Evolutionary conservation across 345 rosid genomes (phyloP), one percentile per base, ranked within the genome.

Genomic region (Eucalyptus lansdowneana): DNA sequence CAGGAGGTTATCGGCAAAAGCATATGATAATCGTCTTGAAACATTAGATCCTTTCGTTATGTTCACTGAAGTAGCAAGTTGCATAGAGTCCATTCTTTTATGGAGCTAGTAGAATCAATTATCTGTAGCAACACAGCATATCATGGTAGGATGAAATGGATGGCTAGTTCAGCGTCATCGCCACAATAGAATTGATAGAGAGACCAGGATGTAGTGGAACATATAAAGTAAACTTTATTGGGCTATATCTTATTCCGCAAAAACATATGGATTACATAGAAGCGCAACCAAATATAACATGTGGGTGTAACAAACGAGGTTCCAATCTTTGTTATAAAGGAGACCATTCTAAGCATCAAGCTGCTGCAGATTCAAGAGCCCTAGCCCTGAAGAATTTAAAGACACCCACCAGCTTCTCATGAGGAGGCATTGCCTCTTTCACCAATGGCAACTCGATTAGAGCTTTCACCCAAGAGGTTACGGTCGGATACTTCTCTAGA

Each of bases 391-490:
- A 22, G 10, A 0, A 31, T 13, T 81, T 89, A 50, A 93, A 80
- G 60, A 86, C 29, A 9, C 47, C 90, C 80, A 91, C 89, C 50
- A 90, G 86, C 91, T 56, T 89, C 81, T 90, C 88, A 83, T 72
- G 89, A 85, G 91, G 72, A 37, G 90, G 86, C 44, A 34, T 34
- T 25, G 67, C 50, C 15, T 93, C 92, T 89, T 91, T 91, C 69
- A 91, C 87, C 85, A 90, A 10, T 10, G 92, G 86, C 53, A 90
- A 80, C 88, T 94, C 91, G 50, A 67, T 90, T 51, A 90, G 65
- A 50, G 90, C 34, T 27, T 88, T 87, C 65, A 91, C 87, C 94
- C 92, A 89, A 49, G 88, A 88, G 80, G 85, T 86, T 21, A 93
- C 53, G 22, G 62, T 76, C 6, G 92, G 92, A 86, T 92, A 87